Base-by-base conservation (phyloP, 371 early-diverging fungal species). In the Furculomyces boomerangus region DNA sequence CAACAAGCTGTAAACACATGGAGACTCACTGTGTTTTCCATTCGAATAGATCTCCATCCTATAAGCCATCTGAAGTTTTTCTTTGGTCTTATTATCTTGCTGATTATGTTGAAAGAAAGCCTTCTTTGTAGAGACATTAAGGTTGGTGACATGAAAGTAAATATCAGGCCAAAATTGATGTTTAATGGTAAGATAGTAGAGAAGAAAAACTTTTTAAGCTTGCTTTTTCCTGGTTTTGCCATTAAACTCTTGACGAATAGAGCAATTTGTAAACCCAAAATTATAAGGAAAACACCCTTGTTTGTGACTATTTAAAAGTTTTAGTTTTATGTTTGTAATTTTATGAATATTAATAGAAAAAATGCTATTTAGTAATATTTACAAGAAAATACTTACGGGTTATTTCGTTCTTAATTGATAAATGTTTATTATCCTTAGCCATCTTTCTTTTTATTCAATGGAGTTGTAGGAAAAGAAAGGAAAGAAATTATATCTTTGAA, bases 11-110 rank as follows among this genome's bases (percentile, higher is more conserved):
- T 65, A 35, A 75, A 66, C 58, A 78, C 79, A 75, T 84, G 84
- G 58, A 81, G 78, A 60, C 76, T 77, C 29, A 84, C 64, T 58
- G 78, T 79, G 58, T 82, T 76, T 56, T 84, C 84, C 24, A 84
- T 67, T 14, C 75, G 72, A 10, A 83, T 66, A 30, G 79, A 56
- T 27, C 62, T 65, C 67, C 73, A 70, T 22, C 43, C 43, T 20
- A 10, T 8, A 8, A 30, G 18, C 52, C 52, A 51, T 8, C 14
- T 22, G 8, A 22, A 31, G 8, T 32, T 32, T n/a, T 3, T 39
- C 24, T 35, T 30, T 7, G 32, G 25, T 18, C 39, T 30, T 13
- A 51, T 13, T 22, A 51, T 20, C 22, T 8, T 32, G 35, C 52
- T 35, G 25, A 51, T 32, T 30, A 5, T 28, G 22, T 51, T 26